Base-by-base conservation (phyloP, 352 stramenopile species). In the Pythium sukuiense region DNA sequence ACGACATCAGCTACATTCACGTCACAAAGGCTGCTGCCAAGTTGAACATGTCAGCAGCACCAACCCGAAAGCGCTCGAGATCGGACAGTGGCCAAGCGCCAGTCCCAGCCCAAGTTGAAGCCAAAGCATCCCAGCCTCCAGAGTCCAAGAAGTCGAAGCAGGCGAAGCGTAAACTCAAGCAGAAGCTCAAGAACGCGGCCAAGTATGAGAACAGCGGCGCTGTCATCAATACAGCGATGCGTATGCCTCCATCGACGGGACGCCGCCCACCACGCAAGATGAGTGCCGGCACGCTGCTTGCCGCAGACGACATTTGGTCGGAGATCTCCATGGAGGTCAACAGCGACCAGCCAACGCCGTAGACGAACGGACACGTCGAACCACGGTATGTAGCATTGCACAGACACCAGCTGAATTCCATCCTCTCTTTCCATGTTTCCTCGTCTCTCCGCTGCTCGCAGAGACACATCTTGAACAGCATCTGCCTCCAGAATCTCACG, bases 241-340 rank as follows among this genome's bases (percentile, higher is more conserved):
- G 48, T 61, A 43, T 33, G 45, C 52, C 59, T 67, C 57, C 59
- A 12, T 14, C 48, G 3, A 41, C 29, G 2, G 26, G 56, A 2
- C 30, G 58, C 18, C 70, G 71, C 67, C 64, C 12, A 11, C 50
- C 72, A 46, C 78, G 82, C 55, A 89, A 85, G 69, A 84, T 89
- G 78, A 90, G 82, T 57, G 77, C 80, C 56, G 82, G 85, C 53
- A 86, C 82, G 61, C 63, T 91, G 27, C 63, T 91, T 33, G 73
- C 72, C 16, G 81, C 80, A 11, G 82, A 91, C 55, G 71, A 77
- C 45, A 86, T 91, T 60, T 91, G 82, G 82, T 87, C 71, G 26
- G 67, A 89, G 59, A 85, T 89, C 55, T 87, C 78, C 11, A 80
- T 67, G 4, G 81, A 90, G 52, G 64, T 80, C 54, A 69, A 73